Percentiles rank a stretch among this genome's conserved stretches.
Conservation (phyloP, 2,329 filamentous ascomycete genomes). For the Colletotrichum gloeosporioides region DNA sequence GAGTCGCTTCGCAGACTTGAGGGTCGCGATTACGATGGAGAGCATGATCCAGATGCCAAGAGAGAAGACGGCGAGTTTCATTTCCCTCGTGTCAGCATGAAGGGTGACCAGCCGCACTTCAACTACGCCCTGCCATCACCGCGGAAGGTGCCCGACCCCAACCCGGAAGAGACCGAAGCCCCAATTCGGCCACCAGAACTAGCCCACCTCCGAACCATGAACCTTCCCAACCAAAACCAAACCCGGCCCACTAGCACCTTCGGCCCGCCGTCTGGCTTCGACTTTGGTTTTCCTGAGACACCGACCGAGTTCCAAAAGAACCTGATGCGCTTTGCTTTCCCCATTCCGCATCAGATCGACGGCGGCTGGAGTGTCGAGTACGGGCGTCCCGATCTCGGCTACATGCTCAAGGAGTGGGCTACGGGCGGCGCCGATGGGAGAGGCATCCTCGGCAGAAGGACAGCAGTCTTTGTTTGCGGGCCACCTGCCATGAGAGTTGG, state of each 20-base stretch:
- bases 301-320: constrained; percentile 89
- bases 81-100: constrained; percentile 58
- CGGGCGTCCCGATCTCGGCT: constrained; percentile 85
- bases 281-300: constrained; percentile 82
- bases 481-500: constrained; percentile 86
- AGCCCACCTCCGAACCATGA: constrained; percentile 59
- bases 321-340: constrained; percentile 88
- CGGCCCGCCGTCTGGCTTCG: constrained; percentile 68
- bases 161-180: constrained; percentile 26
- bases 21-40: constrained; percentile 47
- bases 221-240: constrained; percentile 35
- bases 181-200: constrained; percentile 56
- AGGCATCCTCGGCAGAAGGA: constrained; percentile 77
- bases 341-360: constrained; percentile 69
- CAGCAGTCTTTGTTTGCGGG: constrained; percentile 92
- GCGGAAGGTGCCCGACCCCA: constrained; percentile 30
- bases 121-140: constrained; percentile 57
- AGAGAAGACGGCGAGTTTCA: constrained; percentile 52
- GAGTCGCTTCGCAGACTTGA: constrained; percentile 56
- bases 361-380: constrained; percentile 94
- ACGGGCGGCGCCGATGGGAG: constrained; percentile 70
- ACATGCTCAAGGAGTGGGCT: constrained; percentile 84
- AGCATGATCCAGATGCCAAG: constrained; percentile 43
- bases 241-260: constrained; percentile 61
- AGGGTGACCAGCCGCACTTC: constrained; percentile 60